A percentile compares a stretch with the other conserved stretches of the same genome.
These are phyloP conservation scores for Botrytis pseudocinerea DNA, from an alignment of 2,329 filamentous ascomycete genomes.

Conservation along the genomic window DNA sequence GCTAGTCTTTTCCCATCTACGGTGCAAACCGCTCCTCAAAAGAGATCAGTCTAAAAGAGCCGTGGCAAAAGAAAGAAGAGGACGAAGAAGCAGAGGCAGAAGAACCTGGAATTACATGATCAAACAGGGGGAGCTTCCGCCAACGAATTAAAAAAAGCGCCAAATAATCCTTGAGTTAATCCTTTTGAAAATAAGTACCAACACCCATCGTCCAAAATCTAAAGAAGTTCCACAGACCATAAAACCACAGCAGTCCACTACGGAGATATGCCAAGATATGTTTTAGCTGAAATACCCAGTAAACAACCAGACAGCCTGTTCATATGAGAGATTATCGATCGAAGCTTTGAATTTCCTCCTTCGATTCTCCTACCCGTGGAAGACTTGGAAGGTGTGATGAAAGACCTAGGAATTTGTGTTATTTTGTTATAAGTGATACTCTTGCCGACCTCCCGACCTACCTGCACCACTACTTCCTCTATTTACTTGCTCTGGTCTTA, in stretches of 20 bases:
- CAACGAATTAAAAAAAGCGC: background rate
- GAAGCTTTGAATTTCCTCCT: background rate
- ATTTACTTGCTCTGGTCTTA: background rate
- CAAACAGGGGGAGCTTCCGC: background rate
- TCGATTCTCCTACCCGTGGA: background rate
- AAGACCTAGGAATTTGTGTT: background rate
- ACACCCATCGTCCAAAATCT: slow-evolving; percentile 1
- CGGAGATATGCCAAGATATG: slow-evolving; percentile 10
- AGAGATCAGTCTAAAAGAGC: background rate
- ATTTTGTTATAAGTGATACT: background rate
- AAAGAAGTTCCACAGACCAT: slow-evolving; percentile 3
- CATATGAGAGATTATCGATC: background rate
- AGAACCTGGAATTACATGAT: background rate
- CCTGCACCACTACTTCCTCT: background rate
- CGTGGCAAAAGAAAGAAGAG: background rate
- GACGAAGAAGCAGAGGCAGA: background rate
- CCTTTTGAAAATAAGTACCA: slow-evolving; percentile 10
- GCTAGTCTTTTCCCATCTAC: background rate
- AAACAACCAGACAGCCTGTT: background rate
- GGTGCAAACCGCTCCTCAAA: background rate
- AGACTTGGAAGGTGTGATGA: slow-evolving; percentile 16
- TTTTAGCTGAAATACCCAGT: slow-evolving; percentile 10
- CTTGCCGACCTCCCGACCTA: background rate
- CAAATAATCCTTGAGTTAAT: slow-evolving; percentile 20
- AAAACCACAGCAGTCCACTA: background rate